These are phyloP conservation scores for Solanum corneliomulleri DNA, from an alignment of 257 asterid species.

Conservation along the genomic window DNA sequence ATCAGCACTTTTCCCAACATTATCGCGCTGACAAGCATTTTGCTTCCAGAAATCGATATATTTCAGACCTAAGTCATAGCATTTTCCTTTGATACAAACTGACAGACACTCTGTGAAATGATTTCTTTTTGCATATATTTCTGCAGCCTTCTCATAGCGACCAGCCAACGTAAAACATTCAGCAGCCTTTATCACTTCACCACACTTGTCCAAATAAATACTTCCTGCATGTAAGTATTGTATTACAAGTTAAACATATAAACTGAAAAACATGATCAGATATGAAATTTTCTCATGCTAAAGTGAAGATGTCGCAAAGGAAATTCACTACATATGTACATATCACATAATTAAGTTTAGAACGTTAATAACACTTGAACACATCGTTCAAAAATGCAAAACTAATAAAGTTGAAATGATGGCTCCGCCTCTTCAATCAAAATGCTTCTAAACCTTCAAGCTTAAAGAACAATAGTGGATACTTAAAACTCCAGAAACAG, in stretches of 20 bases:
- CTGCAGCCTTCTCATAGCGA: constrained; percentile 26
- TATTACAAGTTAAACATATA: neutral
- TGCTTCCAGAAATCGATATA: constrained; percentile 41
- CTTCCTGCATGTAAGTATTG: constrained; percentile 24
- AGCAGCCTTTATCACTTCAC: constrained; percentile 31
- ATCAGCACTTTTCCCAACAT: neutral
- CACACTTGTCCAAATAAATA: constrained; percentile 38
- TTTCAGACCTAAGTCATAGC: constrained; percentile 27
- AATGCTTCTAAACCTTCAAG: neutral
- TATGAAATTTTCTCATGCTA: neutral
- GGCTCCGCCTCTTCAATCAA: neutral
- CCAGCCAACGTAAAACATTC: constrained; percentile 46
- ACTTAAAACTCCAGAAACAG: neutral
- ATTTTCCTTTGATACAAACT: constrained; percentile 27
- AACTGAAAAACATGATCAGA: neutral
- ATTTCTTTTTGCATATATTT: constrained; percentile 29
- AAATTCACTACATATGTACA: neutral
- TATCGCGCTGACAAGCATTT: neutral
- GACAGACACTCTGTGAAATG: constrained; percentile 35
- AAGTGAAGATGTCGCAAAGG: neutral
- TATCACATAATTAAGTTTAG: neutral
- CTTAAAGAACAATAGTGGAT: neutral
- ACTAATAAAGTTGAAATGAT: neutral
- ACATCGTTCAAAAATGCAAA: neutral
- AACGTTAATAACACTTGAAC: neutral